A percentile compares a stretch with the other conserved stretches of the same genome.
phyloP scores from a whole-genome alignment of 192 early-diverging fungal species.

The Gaertneriomyces semiglobifer region DNA sequence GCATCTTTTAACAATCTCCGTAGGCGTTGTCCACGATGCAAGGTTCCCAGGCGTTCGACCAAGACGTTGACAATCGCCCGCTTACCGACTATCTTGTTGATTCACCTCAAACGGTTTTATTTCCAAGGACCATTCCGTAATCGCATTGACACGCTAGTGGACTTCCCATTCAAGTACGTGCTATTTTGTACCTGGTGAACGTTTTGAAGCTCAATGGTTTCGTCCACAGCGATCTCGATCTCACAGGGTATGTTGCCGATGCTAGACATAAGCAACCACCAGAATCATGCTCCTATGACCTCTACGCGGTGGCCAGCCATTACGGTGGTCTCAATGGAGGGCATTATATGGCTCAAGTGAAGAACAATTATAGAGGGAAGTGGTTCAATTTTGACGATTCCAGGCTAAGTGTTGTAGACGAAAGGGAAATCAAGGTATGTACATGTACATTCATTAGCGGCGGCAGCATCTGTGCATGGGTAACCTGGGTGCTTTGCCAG shows the following conservation, averaged over 20 bases:
- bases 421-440: constrained; percentile 39
- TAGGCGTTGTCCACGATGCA: constrained; percentile 74
- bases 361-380: constrained; percentile 56
- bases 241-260: constrained; percentile 31
- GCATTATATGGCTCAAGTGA: constrained; percentile 79
- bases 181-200: constrained; percentile 65
- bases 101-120: constrained; percentile 94
- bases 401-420: constrained; percentile 41
- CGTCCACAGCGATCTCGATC: constrained; percentile 28
- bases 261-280: constrained; percentile 50
- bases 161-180: constrained; percentile 66
- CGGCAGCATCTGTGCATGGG: background rate
- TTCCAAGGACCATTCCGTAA: constrained; percentile 88
- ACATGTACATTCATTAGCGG: too few relatives aligned
- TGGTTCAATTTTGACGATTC: constrained; percentile 85
- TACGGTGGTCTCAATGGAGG: constrained; percentile 77
- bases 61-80: constrained; percentile 77
- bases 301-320: constrained; percentile 75
- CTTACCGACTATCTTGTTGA: constrained; percentile 83
- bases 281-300: constrained; percentile 58
- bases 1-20: background rate
- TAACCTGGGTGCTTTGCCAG: constrained; percentile 23
- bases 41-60: constrained; percentile 63
- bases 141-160: constrained; percentile 83
- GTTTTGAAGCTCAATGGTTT: constrained; percentile 7